Conservation (phyloP, 805 yeast species). For the Saccharomycopsis sp. region DNA sequence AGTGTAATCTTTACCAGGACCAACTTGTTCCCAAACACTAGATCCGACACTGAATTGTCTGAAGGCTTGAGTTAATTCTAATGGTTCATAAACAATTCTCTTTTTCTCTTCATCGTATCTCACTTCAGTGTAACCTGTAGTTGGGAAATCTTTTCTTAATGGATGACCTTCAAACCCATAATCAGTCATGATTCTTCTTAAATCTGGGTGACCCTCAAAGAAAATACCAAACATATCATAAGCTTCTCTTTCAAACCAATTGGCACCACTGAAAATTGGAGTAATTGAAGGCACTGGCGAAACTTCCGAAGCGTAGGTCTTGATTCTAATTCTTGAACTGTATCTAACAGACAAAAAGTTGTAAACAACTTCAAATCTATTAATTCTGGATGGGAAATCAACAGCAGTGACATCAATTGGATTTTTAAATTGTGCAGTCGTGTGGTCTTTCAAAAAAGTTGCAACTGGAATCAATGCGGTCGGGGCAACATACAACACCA, state of each 20-base stretch:
- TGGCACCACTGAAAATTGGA: slow-evolving; percentile 70
- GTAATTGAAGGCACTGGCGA: slow-evolving; percentile 75
- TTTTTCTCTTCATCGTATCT: slow-evolving; percentile 87
- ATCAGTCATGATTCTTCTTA: slow-evolving; percentile 85
- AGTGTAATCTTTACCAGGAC: slow-evolving; percentile 74
- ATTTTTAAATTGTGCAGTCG: slow-evolving; percentile 72
- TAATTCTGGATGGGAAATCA: slow-evolving; percentile 76
- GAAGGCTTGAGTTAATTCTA: slow-evolving; percentile 88
- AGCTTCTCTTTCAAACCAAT: slow-evolving; percentile 89
- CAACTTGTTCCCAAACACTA: slow-evolving; percentile 88
- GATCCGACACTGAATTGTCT: slow-evolving; percentile 86
- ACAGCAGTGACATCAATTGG: slow-evolving; percentile 81
- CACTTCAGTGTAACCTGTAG: slow-evolving; percentile 86
- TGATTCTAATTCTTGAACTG: slow-evolving; percentile 82
- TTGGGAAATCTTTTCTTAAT: slow-evolving; percentile 85
- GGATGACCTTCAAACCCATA: slow-evolving; percentile 93
- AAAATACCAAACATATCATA: slow-evolving; percentile 83
- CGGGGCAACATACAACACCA: slow-evolving; percentile 70
- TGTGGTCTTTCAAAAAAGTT: slow-evolving; percentile 66
- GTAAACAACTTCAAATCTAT: slow-evolving; percentile 83
- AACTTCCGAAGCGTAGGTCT: slow-evolving; percentile 81
- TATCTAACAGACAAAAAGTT: slow-evolving; percentile 73
- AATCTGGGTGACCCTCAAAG: slow-evolving; percentile 84
- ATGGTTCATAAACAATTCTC: slow-evolving; percentile 82
- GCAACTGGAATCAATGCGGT: slow-evolving; percentile 65